Base-by-base conservation (phyloP, 148 eudicot genomes). In the Cornus florida region DNA sequence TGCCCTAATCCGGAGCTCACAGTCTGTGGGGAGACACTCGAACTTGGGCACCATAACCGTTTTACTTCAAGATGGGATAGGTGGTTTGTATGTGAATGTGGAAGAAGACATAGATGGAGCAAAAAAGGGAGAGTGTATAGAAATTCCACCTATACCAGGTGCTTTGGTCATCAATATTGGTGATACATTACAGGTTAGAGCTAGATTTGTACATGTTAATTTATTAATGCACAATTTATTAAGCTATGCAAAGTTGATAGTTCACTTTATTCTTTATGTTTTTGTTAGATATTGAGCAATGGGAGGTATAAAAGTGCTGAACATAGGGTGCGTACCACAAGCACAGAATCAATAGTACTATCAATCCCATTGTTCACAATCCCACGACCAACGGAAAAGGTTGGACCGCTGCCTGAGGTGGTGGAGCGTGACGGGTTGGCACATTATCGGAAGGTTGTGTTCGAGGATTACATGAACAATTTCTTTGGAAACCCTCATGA, bases 1-100 rank as follows among this genome's bases (percentile, higher is more conserved):
- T 84, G 86, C 39, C 86, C 83, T 4, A 79, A 80, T 41, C 83
- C 86, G 20, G 86, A 84, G 10, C 81, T 84, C 41, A 84, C 86
- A 4, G 71, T 84, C 0, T 5, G 86, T 84, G 23, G 86, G 86
- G 8, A 80, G 83, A 17, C 86, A 84, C 69, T 84, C 86, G 1
- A 83, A 84, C 24, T 35, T 84, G 41, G 80, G 83, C 32, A 76
- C 78, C 10, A 60, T 80, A 24, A 84, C 86, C 0, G 77, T 80
- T 11, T 32, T 84, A 20, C 75, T 84, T 28, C 86, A 84, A 77
- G 86, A 84, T 46, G 86, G 81, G 4, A 84, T 84, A 20, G 83
- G 86, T 32, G 86, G 86, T 50, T 72, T 84, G 28, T 80, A 77
- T 35, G 86, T 84, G 0, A 80, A 73, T 72, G 11, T 56, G 5